Evolutionary conservation across 495 filamentous ascomycete genomes (phyloP).

Genomic region (Neurospora pannonica): DNA sequence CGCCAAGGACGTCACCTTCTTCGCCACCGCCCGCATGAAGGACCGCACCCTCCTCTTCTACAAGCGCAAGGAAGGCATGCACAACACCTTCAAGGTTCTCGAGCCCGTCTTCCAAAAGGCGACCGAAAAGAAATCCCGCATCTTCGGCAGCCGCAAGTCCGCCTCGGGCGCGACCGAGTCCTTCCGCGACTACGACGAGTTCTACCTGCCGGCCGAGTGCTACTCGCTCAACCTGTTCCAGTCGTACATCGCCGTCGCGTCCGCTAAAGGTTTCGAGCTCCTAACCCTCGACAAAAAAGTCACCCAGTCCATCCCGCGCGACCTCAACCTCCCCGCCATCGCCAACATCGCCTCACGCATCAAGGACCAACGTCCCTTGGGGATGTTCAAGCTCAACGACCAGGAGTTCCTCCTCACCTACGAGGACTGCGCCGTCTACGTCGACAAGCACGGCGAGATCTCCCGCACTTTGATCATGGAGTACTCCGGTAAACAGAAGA

Average conservation of each 20-base stretch:
- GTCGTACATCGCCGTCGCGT: constrained; percentile 80
- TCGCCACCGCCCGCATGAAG: constrained; percentile 92
- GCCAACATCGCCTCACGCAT: constrained; percentile 73
- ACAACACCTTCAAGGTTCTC: constrained; percentile 91
- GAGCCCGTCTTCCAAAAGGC: constrained; percentile 91
- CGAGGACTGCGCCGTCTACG: constrained; percentile 90
- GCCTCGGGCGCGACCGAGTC: constrained; percentile 72
- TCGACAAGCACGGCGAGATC: constrained; percentile 96
- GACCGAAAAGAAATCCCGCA: constrained; percentile 61
- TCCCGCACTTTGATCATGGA: constrained; percentile 90
- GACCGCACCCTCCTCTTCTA: constrained; percentile 90
- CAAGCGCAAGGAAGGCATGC: constrained; percentile 86
- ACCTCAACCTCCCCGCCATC: constrained; percentile 65
- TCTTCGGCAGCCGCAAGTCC: constrained; percentile 46
- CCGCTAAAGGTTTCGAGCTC: constrained; percentile 88
- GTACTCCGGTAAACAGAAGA: constrained; percentile 83
- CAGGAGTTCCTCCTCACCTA: constrained; percentile 91
- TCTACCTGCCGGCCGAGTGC: constrained; percentile 96
- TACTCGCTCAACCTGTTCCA: constrained; percentile 95
- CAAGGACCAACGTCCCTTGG: constrained; percentile 70
- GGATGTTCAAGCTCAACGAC: constrained; percentile 93
- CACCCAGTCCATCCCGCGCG: constrained; percentile 72
- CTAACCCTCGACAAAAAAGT: constrained; percentile 95
- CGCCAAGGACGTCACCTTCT: constrained; percentile 91
- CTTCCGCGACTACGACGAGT: constrained; percentile 96